Percentiles rank a stretch among this genome's conserved stretches.
phyloP scores from a whole-genome alignment of 495 filamentous ascomycete genomes.

The Aspergillus affinis region DNA sequence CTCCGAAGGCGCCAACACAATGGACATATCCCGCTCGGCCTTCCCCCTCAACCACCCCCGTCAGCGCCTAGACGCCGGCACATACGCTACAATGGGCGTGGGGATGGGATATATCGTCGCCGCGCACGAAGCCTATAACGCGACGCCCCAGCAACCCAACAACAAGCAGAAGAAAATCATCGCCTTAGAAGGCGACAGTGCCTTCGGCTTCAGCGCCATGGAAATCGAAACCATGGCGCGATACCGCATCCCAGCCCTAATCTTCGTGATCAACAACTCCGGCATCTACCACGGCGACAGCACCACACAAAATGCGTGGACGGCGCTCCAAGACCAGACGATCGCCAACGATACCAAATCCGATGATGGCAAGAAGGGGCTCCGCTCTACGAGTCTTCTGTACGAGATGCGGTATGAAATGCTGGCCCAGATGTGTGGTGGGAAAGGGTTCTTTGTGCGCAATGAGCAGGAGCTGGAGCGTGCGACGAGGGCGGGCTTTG shows the following conservation, averaged over 20 bases:
- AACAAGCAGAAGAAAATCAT: conserved; percentile 55
- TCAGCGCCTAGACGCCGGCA: conserved; percentile 62
- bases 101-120: conserved; percentile 65
- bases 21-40: conserved; percentile 64
- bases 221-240: conserved; percentile 67
- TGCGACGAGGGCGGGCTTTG: conserved; percentile 55
- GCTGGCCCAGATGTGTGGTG: conserved; percentile 58
- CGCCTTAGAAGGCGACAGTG: conserved; percentile 61
- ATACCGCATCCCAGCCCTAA: conserved; percentile 59
- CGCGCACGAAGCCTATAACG: conserved; percentile 60
- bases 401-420: conserved; percentile 61
- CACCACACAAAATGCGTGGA: conserved; percentile 40
- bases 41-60: conserved; percentile 60
- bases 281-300: conserved; percentile 62
- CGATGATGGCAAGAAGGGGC: conserved; percentile 36
- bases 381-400: conserved; percentile 56
- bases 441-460: conserved; percentile 53
- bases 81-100: conserved; percentile 69
- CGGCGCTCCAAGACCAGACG: conserved; percentile 37
- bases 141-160: conserved; percentile 14
- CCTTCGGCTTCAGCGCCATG: conserved; percentile 62
- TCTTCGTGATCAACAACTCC: conserved; percentile 65
- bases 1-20: conserved; percentile 67
- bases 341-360: conserved; percentile 31
- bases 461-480: conserved; percentile 52